Conservation (phyloP, 2,329 filamentous ascomycete species). For the Hymenoscyphus albidus region DNA sequence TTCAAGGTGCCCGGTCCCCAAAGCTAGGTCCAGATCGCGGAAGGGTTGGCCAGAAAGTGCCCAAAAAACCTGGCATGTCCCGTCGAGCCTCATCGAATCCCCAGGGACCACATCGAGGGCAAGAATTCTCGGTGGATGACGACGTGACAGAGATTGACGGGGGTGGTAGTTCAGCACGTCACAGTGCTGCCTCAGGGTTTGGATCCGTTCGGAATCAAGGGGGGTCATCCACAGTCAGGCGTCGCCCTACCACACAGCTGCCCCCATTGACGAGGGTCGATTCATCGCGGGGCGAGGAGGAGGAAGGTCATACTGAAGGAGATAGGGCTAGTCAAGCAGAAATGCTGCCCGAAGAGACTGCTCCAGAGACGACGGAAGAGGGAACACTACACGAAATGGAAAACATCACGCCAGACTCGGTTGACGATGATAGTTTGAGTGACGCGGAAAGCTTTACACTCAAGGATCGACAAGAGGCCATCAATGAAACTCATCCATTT, state of each 20-base stretch:
- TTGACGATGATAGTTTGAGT: conserved; percentile 71
- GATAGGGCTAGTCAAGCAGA: conserved; percentile 22
- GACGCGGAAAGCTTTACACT: conserved; percentile 97
- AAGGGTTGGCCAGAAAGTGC: conserved; percentile 35
- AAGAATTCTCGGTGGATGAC: conserved; percentile 88
- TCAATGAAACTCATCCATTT: conserved; percentile 98
- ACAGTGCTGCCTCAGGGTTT: conserved; percentile 19
- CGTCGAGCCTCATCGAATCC: conserved; percentile 70
- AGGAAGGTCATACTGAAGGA: conserved; percentile 24
- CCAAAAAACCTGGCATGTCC: conserved; percentile 63
- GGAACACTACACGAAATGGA: conserved; percentile 33
- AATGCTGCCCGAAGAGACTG: conserved; percentile 14
- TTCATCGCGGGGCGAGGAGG: conserved; percentile 42
- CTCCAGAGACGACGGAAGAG: conserved; percentile 23
- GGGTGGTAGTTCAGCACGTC: conserved; percentile 54
- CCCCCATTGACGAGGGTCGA: conserved; percentile 47
- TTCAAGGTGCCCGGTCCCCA: conserved; percentile 30
- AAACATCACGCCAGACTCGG: conserved; percentile 42
- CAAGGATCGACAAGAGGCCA: conserved; percentile 93
- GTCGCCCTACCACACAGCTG: conserved; percentile 44
- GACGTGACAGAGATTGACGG: conserved; percentile 73
- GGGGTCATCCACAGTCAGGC: conserved; percentile 45
- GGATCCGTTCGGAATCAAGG: conserved; percentile 40
- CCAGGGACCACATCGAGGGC: conserved; percentile 72
- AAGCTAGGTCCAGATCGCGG: conserved; percentile 33